These are phyloP conservation scores for Pleurotus platypus DNA, from an alignment of 768 basidiomycete genomes.

Conservation along the genomic window DNA sequence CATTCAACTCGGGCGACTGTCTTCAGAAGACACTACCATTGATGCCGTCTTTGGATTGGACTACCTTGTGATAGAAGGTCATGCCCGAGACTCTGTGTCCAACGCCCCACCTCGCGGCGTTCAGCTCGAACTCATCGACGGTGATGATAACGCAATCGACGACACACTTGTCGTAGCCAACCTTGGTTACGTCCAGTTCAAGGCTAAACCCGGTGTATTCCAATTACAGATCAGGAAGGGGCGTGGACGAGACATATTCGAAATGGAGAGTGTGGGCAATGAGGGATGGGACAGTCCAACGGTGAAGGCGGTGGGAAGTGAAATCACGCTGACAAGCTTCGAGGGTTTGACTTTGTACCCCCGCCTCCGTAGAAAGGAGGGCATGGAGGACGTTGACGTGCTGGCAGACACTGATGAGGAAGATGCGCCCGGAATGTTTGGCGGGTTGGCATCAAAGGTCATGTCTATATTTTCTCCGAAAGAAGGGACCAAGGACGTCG, in stretches of 20 bases:
- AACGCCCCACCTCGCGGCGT: constrained; percentile 82
- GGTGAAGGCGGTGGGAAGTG: constrained; percentile 64
- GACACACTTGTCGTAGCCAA: constrained; percentile 95
- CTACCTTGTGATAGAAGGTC: constrained; percentile 90
- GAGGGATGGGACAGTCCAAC: constrained; percentile 83
- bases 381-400: constrained; percentile 83
- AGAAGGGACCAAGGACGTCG: constrained; percentile 8
- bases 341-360: constrained; percentile 90
- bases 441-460: constrained; percentile 19
- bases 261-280: constrained; percentile 82
- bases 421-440: constrained; percentile 37
- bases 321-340: constrained; percentile 83
- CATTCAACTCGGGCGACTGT: constrained; percentile 73
- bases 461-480: constrained; percentile 16
- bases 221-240: constrained; percentile 80
- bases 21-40: constrained; percentile 54
- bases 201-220: constrained; percentile 87
- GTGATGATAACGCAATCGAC: constrained; percentile 49
- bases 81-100: constrained; percentile 71
- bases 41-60: constrained; percentile 86
- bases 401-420: constrained; percentile 43
- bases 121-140: constrained; percentile 74
- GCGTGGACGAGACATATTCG: constrained; percentile 74
- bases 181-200: constrained; percentile 94
- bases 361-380: constrained; percentile 60